Evolutionary conservation across 2,329 filamentous ascomycete species (phyloP).

Genomic region (Aspergillus uvarum): DNA sequence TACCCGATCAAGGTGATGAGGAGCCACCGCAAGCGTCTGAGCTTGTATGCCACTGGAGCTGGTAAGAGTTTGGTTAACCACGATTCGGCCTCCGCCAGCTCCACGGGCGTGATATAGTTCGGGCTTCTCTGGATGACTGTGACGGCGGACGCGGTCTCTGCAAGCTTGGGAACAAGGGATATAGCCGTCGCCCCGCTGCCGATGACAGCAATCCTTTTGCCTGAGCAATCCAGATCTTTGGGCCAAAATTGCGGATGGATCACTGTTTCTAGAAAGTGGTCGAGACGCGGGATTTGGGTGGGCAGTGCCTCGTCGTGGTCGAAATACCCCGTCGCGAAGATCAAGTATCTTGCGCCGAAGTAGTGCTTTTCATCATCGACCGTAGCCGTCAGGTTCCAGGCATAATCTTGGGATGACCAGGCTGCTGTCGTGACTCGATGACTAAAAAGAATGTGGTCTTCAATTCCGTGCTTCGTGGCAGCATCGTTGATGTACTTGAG

Average conservation of each 20-base stretch:
- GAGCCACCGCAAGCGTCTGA: constrained; percentile 45
- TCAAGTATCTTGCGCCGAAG: constrained; percentile 46
- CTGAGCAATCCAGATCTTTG: constrained; percentile 59
- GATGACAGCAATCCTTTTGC: constrained; percentile 68
- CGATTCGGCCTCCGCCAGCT: too few species aligned
- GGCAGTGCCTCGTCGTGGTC: constrained; percentile 64
- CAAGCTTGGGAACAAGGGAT: constrained; percentile 68
- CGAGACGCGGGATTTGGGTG: constrained; percentile 62
- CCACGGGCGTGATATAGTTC: constrained; percentile 58
- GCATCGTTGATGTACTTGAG: constrained; percentile 52
- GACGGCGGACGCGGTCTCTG: constrained; percentile 61
- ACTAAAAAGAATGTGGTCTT: constrained; percentile 51
- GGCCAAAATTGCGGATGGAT: constrained; percentile 76
- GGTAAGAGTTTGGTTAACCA: constrained; percentile 21
- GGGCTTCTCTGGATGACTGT: constrained; percentile 80
- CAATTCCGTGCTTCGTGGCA: constrained; percentile 50
- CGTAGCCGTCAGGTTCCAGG: constrained; percentile 50
- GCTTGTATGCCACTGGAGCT: constrained; percentile 17
- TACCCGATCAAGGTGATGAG: constrained; percentile 48
- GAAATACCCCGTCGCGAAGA: constrained; percentile 67
- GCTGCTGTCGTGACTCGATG: constrained; percentile 43
- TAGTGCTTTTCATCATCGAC: constrained; percentile 27
- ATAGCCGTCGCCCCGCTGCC: constrained; percentile 76
- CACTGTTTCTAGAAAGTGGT: constrained; percentile 60
- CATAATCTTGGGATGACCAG: constrained; percentile 46